A percentile compares a stretch with the other conserved stretches of the same genome.
phyloP scores from a whole-genome alignment of 1,284 basidiomycete species.

The Rhizoctonia solani region DNA sequence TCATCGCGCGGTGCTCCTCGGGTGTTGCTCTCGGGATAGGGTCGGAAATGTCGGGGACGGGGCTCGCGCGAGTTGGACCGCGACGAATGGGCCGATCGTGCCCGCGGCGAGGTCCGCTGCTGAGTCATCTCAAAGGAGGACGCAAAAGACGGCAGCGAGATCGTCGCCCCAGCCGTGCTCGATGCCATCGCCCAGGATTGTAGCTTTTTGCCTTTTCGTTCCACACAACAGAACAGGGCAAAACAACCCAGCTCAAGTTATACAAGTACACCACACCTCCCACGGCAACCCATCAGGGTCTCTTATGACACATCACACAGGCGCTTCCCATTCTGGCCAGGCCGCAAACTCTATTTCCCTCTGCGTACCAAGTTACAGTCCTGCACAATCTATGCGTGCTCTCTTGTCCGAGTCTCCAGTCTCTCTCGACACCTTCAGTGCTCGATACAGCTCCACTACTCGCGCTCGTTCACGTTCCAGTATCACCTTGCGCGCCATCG shows the following conservation, averaged over 20 bases:
- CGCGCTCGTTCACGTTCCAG: slow-evolving; percentile 2
- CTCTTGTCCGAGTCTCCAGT: no score
- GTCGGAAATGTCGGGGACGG: neutral
- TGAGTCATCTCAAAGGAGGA: neutral
- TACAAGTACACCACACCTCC: neutral
- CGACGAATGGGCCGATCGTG: slow-evolving; percentile 15
- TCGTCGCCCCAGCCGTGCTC: slow-evolving; percentile 1
- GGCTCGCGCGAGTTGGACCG: slow-evolving; percentile 1
- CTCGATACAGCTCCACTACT: slow-evolving; percentile 2
- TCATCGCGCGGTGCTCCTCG: slow-evolving; percentile 1
- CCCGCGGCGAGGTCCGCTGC: neutral
- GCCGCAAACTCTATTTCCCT: slow-evolving; percentile 1
- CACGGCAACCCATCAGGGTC: neutral
- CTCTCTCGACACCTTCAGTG: neutral
- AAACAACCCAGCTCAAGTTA: neutral
- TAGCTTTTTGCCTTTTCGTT: neutral
- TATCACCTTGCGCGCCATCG: slow-evolving; percentile 18
- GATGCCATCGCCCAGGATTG: neutral
- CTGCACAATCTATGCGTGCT: no score
- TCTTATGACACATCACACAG: slow-evolving; percentile 1
- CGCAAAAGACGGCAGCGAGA: slow-evolving; percentile 13
- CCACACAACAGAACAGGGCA: neutral
- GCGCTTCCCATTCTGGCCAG: neutral
- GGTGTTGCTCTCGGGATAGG: slow-evolving; percentile 27
- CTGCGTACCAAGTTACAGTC: no score